These are phyloP conservation scores for Xerocomus potaroensis DNA, from an alignment of 768 basidiomycete genomes.

Conservation along the genomic window DNA sequence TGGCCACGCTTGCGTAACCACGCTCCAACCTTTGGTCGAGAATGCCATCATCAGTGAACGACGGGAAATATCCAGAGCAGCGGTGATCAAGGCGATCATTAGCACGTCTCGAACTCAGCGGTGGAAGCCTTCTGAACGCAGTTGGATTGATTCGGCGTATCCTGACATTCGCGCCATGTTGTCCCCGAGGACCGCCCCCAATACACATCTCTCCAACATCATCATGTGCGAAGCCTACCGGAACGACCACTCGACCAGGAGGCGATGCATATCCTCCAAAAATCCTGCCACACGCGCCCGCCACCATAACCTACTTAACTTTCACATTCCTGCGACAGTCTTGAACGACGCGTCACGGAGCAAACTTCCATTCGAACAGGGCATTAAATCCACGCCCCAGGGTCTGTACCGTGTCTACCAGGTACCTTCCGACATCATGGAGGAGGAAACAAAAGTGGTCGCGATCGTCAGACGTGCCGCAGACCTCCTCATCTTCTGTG, in stretches of 20 bases:
- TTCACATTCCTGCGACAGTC: constrained; percentile 22
- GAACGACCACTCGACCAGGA: constrained; percentile 2
- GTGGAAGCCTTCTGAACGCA: constrained; percentile 28
- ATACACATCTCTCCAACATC: constrained; percentile 13
- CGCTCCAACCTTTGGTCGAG: constrained; percentile 17
- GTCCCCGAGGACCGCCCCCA: constrained; percentile 6
- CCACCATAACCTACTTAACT: constrained; percentile 10
- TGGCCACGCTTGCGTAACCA: constrained; percentile 32
- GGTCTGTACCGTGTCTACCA: constrained; percentile 22
- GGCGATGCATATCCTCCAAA: constrained; percentile 23
- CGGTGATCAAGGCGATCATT: constrained; percentile 20
- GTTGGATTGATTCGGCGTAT: constrained; percentile 24
- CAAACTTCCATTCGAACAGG: constrained; percentile 21
- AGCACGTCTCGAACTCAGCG: constrained; percentile 16
- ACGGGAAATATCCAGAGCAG: constrained; percentile 21
- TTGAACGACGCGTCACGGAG: constrained; percentile 9
- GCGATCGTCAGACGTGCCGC: constrained; percentile 19
- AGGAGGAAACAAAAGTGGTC: constrained; percentile 7
- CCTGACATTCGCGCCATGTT: constrained; percentile 26
- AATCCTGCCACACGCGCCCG: constrained; percentile 17
- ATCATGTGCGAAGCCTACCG: constrained; percentile 23
- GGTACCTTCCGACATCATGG: constrained; percentile 2
- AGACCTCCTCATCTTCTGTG: constrained; percentile 26
- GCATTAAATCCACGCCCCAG: constrained; percentile 5
- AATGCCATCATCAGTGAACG: constrained; percentile 13